phyloP scores from a whole-genome alignment of 2,329 filamentous ascomycete genomes.

The Ophiostoma triangulosporum region DNA sequence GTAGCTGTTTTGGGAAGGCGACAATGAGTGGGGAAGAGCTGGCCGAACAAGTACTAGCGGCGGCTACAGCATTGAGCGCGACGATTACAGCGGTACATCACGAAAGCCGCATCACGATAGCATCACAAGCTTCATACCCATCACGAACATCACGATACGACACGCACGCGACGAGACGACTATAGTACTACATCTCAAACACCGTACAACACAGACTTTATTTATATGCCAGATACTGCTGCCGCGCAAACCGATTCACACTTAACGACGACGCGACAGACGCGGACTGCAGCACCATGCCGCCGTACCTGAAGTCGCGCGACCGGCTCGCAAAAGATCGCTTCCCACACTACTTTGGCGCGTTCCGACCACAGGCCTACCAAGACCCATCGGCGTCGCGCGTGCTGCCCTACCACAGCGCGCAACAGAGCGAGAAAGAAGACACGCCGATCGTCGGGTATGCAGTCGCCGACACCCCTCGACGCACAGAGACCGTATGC shows the following conservation, averaged over 20 bases:
- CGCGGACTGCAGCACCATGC: conserved; percentile 6
- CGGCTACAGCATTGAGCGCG: too few relatives aligned
- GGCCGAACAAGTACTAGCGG: not conserved
- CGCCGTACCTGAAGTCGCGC: conserved; percentile 27
- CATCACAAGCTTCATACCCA: too few relatives aligned
- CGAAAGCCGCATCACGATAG: too few relatives aligned
- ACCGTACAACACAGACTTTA: too few relatives aligned
- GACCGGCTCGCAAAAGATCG: conserved; percentile 54
- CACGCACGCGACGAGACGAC: too few relatives aligned
- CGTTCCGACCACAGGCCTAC: conserved; percentile 59
- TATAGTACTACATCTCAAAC: too few relatives aligned
- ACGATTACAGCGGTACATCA: too few relatives aligned
- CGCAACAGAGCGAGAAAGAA: conserved; percentile 2
- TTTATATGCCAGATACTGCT: too few relatives aligned
- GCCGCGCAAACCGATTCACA: too few relatives aligned
- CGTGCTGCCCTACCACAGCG: conserved; percentile 11
- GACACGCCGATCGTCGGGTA: conserved; percentile 7
- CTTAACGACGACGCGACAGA: not conserved
- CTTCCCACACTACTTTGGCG: conserved; percentile 53
- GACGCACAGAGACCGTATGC: not conserved
- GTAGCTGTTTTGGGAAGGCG: not conserved
- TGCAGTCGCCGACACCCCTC: too few relatives aligned
- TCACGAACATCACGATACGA: too few relatives aligned
- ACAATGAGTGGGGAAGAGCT: not conserved
- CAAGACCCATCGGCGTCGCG: conserved; percentile 38